A percentile compares a stretch with the other conserved stretches of the same genome.
Evolutionary conservation across 441 rosid species (phyloP).

Genomic region (Adansonia rubrostipa): DNA sequence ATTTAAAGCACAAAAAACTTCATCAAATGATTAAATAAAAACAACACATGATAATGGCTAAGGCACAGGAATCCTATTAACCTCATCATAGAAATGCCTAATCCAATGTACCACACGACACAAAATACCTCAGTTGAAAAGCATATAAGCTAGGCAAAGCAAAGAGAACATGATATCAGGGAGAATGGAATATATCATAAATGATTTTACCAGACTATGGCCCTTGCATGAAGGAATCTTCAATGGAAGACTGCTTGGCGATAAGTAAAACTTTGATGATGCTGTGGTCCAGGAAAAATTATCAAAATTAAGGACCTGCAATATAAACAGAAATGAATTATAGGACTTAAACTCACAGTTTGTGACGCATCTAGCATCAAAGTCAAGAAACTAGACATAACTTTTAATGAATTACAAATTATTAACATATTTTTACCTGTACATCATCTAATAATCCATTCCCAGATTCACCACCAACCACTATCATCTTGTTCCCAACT

Average conservation of each 20-base stretch:
- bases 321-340: constrained; percentile 25
- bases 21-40: background rate
- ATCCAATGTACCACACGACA: constrained; percentile 3
- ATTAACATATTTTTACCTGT: constrained; percentile 55
- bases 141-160: background rate
- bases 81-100: background rate
- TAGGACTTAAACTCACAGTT: constrained; percentile 27
- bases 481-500: constrained; percentile 94
- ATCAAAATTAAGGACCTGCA: constrained; percentile 86
- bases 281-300: constrained; percentile 78
- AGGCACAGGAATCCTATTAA: background rate
- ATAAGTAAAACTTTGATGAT: constrained; percentile 89
- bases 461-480: constrained; percentile 95
- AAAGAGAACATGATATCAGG: background rate
- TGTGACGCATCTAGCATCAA: background rate
- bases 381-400: background rate
- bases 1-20: background rate
- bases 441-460: constrained; percentile 91
- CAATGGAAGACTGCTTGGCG: constrained; percentile 89
- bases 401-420: background rate
- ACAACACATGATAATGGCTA: background rate
- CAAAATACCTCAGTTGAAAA: background rate
- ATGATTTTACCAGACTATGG: constrained; percentile 78
- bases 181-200: constrained; percentile 1
- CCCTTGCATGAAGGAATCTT: constrained; percentile 98